These are phyloP conservation scores for Aspergillus vadensis DNA, from an alignment of 2,329 filamentous ascomycete species.

Conservation along the genomic window DNA sequence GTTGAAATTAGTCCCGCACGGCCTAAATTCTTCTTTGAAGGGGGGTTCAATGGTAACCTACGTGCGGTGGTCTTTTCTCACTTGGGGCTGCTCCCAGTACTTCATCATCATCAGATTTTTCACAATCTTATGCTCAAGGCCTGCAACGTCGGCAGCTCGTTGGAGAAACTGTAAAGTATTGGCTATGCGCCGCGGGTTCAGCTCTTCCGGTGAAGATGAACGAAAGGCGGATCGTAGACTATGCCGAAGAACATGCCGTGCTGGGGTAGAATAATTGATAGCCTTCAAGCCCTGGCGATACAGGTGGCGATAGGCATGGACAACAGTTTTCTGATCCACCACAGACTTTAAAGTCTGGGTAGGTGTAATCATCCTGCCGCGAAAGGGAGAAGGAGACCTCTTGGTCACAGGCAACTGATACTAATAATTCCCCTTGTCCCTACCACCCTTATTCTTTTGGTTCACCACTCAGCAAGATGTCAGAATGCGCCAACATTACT, in stretches of 20 bases:
- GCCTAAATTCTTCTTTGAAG: not conserved
- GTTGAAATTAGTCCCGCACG: constrained; percentile 25
- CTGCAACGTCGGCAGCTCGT: constrained; percentile 41
- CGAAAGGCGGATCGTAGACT: constrained; percentile 48
- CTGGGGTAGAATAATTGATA: constrained; percentile 59
- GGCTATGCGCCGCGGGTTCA: constrained; percentile 42
- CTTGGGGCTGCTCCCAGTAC: constrained; percentile 44
- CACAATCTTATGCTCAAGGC: constrained; percentile 51
- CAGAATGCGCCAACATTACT: not conserved
- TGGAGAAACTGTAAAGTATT: constrained; percentile 52
- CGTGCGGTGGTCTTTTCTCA: constrained; percentile 34
- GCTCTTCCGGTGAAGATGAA: constrained; percentile 36
- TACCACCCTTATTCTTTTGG: not conserved
- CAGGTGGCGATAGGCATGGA: constrained; percentile 60
- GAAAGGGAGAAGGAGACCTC: not conserved
- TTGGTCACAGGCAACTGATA: too few species aligned
- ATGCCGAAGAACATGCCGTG: constrained; percentile 55
- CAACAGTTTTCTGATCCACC: constrained; percentile 35
- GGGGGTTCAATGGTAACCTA: constrained; percentile 27
- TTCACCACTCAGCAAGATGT: not conserved
- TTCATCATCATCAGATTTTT: constrained; percentile 48
- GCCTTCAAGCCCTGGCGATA: constrained; percentile 57
- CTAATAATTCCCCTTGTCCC: too few species aligned
- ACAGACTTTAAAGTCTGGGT: constrained; percentile 12
- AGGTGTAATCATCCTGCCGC: constrained; percentile 10